These are phyloP conservation scores for Spergularia marina DNA, from an alignment of 148 eudicot genomes.

Conservation along the genomic window DNA sequence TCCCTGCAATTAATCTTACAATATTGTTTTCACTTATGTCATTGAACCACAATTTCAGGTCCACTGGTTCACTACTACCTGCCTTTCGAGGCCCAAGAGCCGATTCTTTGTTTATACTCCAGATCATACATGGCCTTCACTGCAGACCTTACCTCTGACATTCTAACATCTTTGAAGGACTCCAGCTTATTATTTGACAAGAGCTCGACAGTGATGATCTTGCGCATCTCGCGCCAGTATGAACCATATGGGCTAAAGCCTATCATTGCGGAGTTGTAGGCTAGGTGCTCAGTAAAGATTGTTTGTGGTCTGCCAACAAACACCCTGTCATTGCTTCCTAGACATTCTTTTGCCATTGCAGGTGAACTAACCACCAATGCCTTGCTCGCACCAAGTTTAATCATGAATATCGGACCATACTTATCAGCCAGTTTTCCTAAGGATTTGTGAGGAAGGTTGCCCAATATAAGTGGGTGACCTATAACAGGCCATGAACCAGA, in stretches of 20 bases:
- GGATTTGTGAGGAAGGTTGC: slow-evolving; percentile 11
- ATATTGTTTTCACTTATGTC: slow-evolving; percentile 33
- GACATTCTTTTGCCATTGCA: slow-evolving; percentile 35
- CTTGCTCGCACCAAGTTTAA: not conserved
- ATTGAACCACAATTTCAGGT: slow-evolving; percentile 42
- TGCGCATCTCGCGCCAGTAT: slow-evolving; percentile 45
- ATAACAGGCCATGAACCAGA: slow-evolving; percentile 19
- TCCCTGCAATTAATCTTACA: slow-evolving; percentile 37
- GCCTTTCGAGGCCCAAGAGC: too few species aligned
- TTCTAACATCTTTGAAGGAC: slow-evolving; percentile 18
- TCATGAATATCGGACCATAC: slow-evolving; percentile 23
- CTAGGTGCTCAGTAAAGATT: slow-evolving; percentile 17
- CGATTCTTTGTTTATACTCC: too few species aligned
- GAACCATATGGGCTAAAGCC: slow-evolving; percentile 34
- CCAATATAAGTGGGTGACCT: slow-evolving; percentile 23
- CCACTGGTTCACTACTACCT: slow-evolving; percentile 7
- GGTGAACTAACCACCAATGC: not conserved
- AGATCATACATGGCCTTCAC: slow-evolving; percentile 13
- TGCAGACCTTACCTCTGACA: slow-evolving; percentile 24
- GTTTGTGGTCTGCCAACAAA: slow-evolving; percentile 29
- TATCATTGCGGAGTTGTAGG: slow-evolving; percentile 38
- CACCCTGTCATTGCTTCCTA: slow-evolving; percentile 35
- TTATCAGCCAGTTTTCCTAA: slow-evolving; percentile 33
- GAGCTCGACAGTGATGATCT: slow-evolving; percentile 29
- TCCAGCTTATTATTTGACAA: slow-evolving; percentile 33